Conservation (phyloP, 2,329 filamentous ascomycete species). For the Neodidymelliopsis sp. region DNA sequence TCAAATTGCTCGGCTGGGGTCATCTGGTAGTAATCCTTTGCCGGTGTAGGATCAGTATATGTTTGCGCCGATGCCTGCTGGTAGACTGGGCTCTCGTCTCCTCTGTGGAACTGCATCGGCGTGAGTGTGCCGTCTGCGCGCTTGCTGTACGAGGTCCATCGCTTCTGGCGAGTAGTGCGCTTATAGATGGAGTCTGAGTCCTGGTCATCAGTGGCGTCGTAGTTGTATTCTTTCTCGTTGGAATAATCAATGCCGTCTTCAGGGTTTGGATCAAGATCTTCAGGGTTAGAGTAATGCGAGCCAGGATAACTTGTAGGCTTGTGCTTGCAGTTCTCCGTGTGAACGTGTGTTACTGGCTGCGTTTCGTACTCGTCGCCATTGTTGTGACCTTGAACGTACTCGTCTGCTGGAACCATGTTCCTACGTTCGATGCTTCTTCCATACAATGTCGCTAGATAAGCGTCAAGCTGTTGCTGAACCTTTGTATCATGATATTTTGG, state of each 20-base stretch:
- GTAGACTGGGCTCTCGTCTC: slow-evolving; percentile 3
- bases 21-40: slow-evolving; percentile 9
- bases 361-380: not conserved
- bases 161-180: slow-evolving; percentile 11
- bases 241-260: slow-evolving; percentile 7
- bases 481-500: slow-evolving; percentile 10
- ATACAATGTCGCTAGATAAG: slow-evolving; percentile 23
- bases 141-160: slow-evolving; percentile 18
- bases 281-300: slow-evolving; percentile 4
- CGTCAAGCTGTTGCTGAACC: slow-evolving; percentile 26
- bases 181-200: slow-evolving; percentile 3
- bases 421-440: slow-evolving; percentile 1
- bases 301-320: not conserved
- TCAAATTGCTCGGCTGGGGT: slow-evolving; percentile 5
- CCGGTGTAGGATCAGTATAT: not conserved
- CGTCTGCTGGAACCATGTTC: not conserved
- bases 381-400: not conserved
- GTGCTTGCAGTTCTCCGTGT: slow-evolving; percentile 7
- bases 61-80: slow-evolving; percentile 4
- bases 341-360: not conserved
- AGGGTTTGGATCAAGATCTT: slow-evolving; percentile 8
- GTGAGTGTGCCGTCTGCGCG: not conserved
- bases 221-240: slow-evolving; percentile 6
- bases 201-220: slow-evolving; percentile 5
- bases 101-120: not conserved